phyloP scores from a whole-genome alignment of 2,329 filamentous ascomycete genomes.

The Fusarium gaditjirri region DNA sequence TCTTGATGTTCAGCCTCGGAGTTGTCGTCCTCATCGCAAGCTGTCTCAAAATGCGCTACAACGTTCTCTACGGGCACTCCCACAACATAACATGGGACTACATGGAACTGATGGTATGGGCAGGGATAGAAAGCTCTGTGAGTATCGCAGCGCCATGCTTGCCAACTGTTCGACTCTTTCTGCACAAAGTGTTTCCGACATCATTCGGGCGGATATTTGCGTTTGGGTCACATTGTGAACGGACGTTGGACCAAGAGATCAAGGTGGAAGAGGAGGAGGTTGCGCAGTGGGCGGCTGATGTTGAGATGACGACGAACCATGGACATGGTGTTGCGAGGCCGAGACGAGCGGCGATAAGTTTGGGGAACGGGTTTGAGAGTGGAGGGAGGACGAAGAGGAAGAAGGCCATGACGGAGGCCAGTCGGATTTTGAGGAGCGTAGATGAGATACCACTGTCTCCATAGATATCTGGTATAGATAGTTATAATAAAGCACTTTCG shows the following conservation, averaged over 20 bases:
- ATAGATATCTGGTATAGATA: accelerated
- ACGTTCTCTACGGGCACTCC: slow-evolving; percentile 12
- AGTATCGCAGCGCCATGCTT: slow-evolving; percentile 13
- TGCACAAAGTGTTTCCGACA: slow-evolving; percentile 1
- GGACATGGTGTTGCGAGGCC: neutral
- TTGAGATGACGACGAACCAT: neutral
- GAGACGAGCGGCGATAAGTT: neutral
- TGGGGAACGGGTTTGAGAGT: neutral
- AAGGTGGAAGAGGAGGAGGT: slow-evolving; percentile 16
- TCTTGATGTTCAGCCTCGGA: slow-evolving; percentile 16
- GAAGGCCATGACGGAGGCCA: slow-evolving; percentile 9
- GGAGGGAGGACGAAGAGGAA: neutral
- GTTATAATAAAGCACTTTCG: neutral
- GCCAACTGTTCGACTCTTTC: neutral
- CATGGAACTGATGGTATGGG: slow-evolving; percentile 19
- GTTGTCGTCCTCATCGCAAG: slow-evolving; percentile 10
- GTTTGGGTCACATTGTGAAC: neutral
- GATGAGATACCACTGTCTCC: neutral
- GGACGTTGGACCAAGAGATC: slow-evolving; percentile 3
- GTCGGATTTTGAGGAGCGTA: slow-evolving; percentile 14
- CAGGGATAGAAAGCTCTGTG: slow-evolving; percentile 12
- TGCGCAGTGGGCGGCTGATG: slow-evolving; percentile 5
- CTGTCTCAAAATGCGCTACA: slow-evolving; percentile 23
- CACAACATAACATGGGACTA: slow-evolving; percentile 18
- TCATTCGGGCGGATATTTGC: slow-evolving; percentile 17